These are phyloP conservation scores for Xylariales sp. DNA, from an alignment of 2,329 filamentous ascomycete species.

Conservation along the genomic window DNA sequence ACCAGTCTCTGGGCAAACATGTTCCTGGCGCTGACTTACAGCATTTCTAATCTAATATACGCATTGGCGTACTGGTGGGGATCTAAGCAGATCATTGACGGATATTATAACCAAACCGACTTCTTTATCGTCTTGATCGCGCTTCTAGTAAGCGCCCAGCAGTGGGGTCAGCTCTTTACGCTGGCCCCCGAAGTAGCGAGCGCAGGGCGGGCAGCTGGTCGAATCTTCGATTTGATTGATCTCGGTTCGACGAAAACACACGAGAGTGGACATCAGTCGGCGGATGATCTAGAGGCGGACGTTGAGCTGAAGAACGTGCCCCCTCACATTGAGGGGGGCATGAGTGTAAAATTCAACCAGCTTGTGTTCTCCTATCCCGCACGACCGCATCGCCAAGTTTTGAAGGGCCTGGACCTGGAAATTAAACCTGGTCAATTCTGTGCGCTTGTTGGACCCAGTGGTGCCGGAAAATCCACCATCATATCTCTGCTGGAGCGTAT, in stretches of 20 bases:
- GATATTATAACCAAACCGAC: conserved; percentile 49
- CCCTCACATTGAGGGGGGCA: conserved; percentile 23
- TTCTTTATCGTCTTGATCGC: conserved; percentile 62
- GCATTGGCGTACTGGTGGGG: conserved; percentile 67
- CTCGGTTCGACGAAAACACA: too few species aligned
- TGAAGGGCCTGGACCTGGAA: conserved; percentile 51
- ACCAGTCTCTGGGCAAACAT: conserved; percentile 32
- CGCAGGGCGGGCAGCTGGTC: conserved; percentile 46
- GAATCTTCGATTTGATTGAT: conserved; percentile 35
- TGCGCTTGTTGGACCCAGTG: conserved; percentile 61
- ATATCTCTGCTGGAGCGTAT: conserved; percentile 51
- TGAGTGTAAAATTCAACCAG: conserved; percentile 50
- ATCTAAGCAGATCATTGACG: conserved; percentile 53
- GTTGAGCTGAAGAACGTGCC: not conserved
- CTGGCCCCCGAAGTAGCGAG: conserved; percentile 60
- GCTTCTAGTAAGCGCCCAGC: conserved; percentile 56
- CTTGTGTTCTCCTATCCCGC: conserved; percentile 64
- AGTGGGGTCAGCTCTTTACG: conserved; percentile 61
- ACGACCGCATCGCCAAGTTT: conserved; percentile 51
- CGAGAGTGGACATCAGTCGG: conserved; percentile 5
- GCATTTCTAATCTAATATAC: conserved; percentile 53
- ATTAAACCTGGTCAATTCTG: conserved; percentile 57
- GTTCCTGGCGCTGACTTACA: conserved; percentile 43
- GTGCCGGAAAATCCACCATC: conserved; percentile 64
- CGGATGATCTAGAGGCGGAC: not conserved